Conservation (phyloP, 768 basidiomycete species). For the Suillus bovinus region DNA sequence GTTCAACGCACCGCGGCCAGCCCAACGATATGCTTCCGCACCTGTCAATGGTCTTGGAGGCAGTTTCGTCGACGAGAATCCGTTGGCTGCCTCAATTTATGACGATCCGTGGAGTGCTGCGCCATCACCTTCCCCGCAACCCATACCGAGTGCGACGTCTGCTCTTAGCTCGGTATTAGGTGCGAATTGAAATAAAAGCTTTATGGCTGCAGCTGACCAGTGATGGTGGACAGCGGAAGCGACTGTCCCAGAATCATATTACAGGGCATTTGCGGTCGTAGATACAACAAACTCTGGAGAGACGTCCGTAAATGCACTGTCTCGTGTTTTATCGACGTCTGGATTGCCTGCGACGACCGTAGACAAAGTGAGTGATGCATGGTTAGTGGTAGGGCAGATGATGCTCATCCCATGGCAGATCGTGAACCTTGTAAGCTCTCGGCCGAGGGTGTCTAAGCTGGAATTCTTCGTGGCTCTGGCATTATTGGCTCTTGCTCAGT, state of each 20-base stretch:
- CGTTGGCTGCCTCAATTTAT: constrained; percentile 70
- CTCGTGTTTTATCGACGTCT: constrained; percentile 77
- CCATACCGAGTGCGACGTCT: constrained; percentile 49
- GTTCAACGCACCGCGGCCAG: constrained; percentile 84
- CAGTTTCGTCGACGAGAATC: constrained; percentile 78
- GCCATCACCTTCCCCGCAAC: constrained; percentile 70
- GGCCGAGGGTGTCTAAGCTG: constrained; percentile 76
- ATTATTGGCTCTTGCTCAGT: constrained; percentile 83
- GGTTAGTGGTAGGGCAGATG: constrained; percentile 5
- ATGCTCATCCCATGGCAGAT: constrained; percentile 50
- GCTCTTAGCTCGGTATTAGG: constrained; percentile 73
- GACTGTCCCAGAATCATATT: constrained; percentile 77
- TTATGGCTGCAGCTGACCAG: constrained; percentile 11
- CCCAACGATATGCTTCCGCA: constrained; percentile 62
- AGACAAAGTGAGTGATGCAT: constrained; percentile 58
- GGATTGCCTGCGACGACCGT: constrained; percentile 78
- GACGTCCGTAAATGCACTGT: constrained; percentile 79
- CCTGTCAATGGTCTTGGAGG: constrained; percentile 61
- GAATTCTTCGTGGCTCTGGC: constrained; percentile 93
- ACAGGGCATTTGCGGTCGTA: constrained; percentile 68
- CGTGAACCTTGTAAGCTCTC: constrained; percentile 83
- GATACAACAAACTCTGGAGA: constrained; percentile 74
- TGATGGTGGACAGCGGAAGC: constrained; percentile 59
- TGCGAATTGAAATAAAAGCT: constrained; percentile 22
- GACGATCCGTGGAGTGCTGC: constrained; percentile 83